Evolutionary conservation across 148 eudicot genomes (phyloP), one percentile per base, ranked within the genome.

Genomic region (Diospyros lotus): DNA sequence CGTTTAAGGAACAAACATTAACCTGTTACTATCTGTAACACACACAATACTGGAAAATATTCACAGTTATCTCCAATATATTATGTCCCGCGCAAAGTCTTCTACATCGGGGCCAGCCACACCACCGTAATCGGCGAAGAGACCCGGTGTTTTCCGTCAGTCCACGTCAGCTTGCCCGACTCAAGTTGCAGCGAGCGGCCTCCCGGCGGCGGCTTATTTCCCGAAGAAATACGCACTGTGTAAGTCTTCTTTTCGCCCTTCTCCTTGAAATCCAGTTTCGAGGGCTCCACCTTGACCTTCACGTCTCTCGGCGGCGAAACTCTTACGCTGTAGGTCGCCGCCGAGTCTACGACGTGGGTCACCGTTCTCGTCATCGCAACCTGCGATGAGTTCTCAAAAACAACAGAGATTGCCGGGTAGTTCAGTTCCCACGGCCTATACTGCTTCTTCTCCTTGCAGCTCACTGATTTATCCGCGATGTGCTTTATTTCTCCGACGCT

Each of bases 371-470:
- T 81, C 1, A 75, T 81, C 7, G 17, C 71, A 52, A 81, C 46
- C 10, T 6, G 11, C 0, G 46, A 58, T 5, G 79, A 73, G 64
- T 53, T 61, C 28, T 64, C 64, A 1, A 69, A 66, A 38, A 53
- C 81, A 2, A 85, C 80, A 0, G 78, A 41, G 15, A 88, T 83
- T 1, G 89, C 78, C 0, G 89, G 91, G 44, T 88, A 88, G 75
- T 88, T 88, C 41, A 88, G n/a, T 65, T 85, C 74, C 91, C 89
- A 85, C 2, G 89, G 87, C 50, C 68, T 78, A 17, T 40, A 14
- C 39, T 61, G 8, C 13, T 51, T 58, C 13, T 51, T 58, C 41
- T 14, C 60, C 38, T 60, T 61, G 44, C 85, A 83, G 18, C 18
- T 64, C 5, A 73, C 17, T 2, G 80, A 2, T 13, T 45, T 81